Base-by-base conservation (phyloP, 768 basidiomycete species). In the Lentinula lateritia region DNA sequence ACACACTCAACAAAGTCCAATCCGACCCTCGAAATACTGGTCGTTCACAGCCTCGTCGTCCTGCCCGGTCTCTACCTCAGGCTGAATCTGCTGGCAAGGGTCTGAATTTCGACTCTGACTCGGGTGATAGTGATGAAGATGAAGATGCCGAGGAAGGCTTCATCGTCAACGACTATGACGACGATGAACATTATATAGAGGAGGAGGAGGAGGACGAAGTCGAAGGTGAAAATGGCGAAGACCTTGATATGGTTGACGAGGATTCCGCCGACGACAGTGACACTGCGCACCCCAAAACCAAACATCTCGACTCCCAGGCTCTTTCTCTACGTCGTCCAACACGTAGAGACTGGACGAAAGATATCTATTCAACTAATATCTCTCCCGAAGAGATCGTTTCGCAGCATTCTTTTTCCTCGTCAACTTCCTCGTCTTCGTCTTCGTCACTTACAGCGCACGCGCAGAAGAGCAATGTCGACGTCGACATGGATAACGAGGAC, bases 311-410 rank as follows among this genome's bases (percentile, higher is more conserved):
- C 41, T 18, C 55, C 5, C 15, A 20, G 32, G 41, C 55, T 43
- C 13, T 34, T 0, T 28, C 28, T 28, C 38, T 28, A 36, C 45
- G 46, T 35, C 58, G 58, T 23, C 75, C 72, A 8, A 77, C 78
- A 41, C 79, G 80, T 62, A 85, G 83, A 66, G 86, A 96, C 69
- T 91, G 94, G 85, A 92, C 87, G 68, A 87, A 87, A 56, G 82
- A 96, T 50, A 92, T 98, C 57, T 98, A 98, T 72, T 79, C 80
- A 42, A 82, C 82, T 48, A 71, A 80, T 4, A 79, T 93, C 10
- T 82, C 88, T 3, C 89, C 93, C 0, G 80, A 83, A 59, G 80
- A 92, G 67, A 85, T 95, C 43, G 68, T 89, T 0, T 68, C 71
- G 6, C 71, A 75, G 9, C 65, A 68, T 23, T n/a, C 60, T 3